Base-by-base conservation (phyloP, 2,329 filamentous ascomycete species). In the Fusarium sp. region DNA sequence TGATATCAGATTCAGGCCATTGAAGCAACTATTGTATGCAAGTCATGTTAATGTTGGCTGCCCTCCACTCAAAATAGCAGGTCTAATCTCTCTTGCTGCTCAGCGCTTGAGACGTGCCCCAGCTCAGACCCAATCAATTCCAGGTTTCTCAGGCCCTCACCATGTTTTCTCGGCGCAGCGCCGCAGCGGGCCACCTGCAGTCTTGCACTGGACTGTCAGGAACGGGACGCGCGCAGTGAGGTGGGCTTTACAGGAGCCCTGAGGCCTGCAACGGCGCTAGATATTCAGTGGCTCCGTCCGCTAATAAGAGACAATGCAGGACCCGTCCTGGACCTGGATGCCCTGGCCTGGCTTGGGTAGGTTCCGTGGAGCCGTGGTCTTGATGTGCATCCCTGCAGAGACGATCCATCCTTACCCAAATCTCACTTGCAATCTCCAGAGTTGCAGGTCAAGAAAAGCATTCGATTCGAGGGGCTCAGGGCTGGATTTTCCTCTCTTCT, bases 341-440 rank as follows among this genome's bases (percentile, higher is more conserved):
- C 61, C 72, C 60, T 65, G 68, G 56, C 29, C 29, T 31, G 68
- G 56, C 29, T 14, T 31, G 29, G 29, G 11, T 31, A 31, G 11
- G 29, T 31, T 31, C 29, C 29, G 29, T 31, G 29, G 29, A 31
- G 29, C 13, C 29, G 29, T 31, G 11, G 29, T 31, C 29, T 31
- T 31, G 13, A 14, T 71, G 65, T 55, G 35, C 61, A 76, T 74
- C 75, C 75, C 75, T 76, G 75, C 75, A 76, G 67, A 72, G 74
- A 67, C 75, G 75, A 77, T 76, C 75, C 71, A 67, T 70, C 65
- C 66, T 71, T 72, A 67, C 54, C 68, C 68, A 75, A 73, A 74
- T 74, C 69, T 74, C 67, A 74, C 72, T 66, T 74, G 70, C 62
- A 74, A 74, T 74, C 72, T 74, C 72, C 70, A 73, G 72, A 73